These are phyloP conservation scores for Suillus brevipes DNA, from an alignment of 768 basidiomycete species.

Conservation along the genomic window DNA sequence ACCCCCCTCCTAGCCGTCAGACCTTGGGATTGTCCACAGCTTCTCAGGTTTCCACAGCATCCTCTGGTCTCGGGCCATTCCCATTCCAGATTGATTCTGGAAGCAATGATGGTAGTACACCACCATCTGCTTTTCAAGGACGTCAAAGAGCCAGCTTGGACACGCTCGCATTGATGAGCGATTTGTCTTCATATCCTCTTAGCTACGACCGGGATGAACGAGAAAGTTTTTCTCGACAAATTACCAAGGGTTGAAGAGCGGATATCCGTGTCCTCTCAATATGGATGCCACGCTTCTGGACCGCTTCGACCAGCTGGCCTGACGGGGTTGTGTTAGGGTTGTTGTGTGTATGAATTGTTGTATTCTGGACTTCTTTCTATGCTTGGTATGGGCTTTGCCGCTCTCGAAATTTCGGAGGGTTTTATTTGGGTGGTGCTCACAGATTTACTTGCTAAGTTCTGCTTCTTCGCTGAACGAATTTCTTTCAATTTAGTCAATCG, in stretches of 20 bases:
- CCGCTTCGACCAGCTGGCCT: constrained; percentile 29
- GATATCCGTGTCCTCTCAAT: background rate
- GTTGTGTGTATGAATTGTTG: constrained; percentile 28
- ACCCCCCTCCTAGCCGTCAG: constrained; percentile 58
- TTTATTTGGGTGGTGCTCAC: constrained; percentile 4
- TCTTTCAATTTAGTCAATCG: constrained; percentile 4
- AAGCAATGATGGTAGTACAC: constrained; percentile 32
- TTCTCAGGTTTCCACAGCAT: constrained; percentile 75
- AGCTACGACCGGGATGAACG: constrained; percentile 56
- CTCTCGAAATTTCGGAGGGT: constrained; percentile 5
- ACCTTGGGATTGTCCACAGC: constrained; percentile 71
- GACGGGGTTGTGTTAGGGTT: constrained; percentile 17
- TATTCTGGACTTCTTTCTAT: constrained; percentile 21
- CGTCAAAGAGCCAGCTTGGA: constrained; percentile 82
- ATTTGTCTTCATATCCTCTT: constrained; percentile 81
- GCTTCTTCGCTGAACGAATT: constrained; percentile 10
- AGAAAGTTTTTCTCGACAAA: constrained; percentile 21
- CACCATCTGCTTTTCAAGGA: constrained; percentile 38
- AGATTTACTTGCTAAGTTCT: constrained; percentile 9
- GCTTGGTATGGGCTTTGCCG: constrained; percentile 16
- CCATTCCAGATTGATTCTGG: constrained; percentile 84
- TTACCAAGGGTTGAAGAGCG: constrained; percentile 26
- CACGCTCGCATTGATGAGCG: constrained; percentile 79
- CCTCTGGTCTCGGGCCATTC: constrained; percentile 81
- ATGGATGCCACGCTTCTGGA: constrained; percentile 11